Conservation (phyloP, 2,329 filamentous ascomycete species). For the Fusarium nisikadoi region DNA sequence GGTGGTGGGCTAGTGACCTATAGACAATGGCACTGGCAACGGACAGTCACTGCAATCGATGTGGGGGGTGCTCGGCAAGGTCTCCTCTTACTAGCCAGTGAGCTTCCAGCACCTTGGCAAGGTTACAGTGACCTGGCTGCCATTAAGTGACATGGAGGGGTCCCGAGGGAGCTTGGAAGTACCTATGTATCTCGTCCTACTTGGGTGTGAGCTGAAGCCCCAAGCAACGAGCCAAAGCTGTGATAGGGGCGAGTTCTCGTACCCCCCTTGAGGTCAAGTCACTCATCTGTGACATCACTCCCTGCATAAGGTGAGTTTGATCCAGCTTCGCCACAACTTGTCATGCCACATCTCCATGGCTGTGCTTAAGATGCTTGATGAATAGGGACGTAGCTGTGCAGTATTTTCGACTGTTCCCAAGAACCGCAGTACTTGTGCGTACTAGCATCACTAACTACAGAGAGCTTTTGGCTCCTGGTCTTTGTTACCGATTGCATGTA, state of each 20-base stretch:
- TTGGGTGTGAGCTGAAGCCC: too few relatives aligned
- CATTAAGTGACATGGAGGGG: accelerated
- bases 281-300: accelerated
- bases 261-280: too few relatives aligned
- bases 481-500: accelerated
- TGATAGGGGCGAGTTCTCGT: too few relatives aligned
- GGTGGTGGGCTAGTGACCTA: background rate
- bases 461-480: too few relatives aligned
- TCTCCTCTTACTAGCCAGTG: background rate
- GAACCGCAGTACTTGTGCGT: too few relatives aligned
- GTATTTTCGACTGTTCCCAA: too few relatives aligned
- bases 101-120: background rate
- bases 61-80: background rate
- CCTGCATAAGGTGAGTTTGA: background rate
- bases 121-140: background rate
- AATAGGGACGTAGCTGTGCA: background rate
- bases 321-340: too few relatives aligned
- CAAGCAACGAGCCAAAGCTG: background rate
- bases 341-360: background rate
- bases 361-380: background rate
- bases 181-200: background rate
- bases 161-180: background rate
- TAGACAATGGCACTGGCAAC: background rate
- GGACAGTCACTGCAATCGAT: background rate
- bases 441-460: background rate